Percentiles rank a stretch among this genome's conserved stretches.
These are phyloP conservation scores for Amanita subjunquillea DNA, from an alignment of 768 basidiomycete species.

Conservation along the genomic window DNA sequence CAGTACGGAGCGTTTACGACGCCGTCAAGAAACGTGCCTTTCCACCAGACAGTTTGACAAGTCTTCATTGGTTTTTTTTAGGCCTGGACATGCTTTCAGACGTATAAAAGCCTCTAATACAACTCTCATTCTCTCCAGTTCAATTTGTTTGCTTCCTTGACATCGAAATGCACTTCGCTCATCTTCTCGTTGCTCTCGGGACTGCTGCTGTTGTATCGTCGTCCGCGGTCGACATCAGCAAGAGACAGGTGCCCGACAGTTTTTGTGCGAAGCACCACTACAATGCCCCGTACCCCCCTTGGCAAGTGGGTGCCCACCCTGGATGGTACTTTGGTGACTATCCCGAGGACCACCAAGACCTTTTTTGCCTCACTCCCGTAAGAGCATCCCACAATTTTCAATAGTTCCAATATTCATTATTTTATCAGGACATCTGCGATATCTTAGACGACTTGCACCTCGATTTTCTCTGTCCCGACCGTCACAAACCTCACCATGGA, in stretches of 20 bases:
- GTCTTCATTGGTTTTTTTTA: neutral
- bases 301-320: constrained; percentile 17
- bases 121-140: neutral
- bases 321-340: constrained; percentile 29
- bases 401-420: neutral
- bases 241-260: neutral
- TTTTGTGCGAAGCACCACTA: constrained; percentile 17
- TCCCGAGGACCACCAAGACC: constrained; percentile 12
- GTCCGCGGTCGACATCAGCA: neutral
- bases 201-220: neutral
- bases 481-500: constrained; percentile 13
- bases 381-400: neutral
- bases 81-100: neutral
- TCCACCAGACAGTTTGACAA: neutral
- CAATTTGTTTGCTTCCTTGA: neutral
- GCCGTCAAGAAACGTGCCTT: too few species aligned
- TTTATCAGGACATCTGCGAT: constrained; percentile 25
- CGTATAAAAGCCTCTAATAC: neutral
- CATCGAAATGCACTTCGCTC: neutral
- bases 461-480: constrained; percentile 26
- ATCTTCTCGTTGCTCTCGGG: neutral
- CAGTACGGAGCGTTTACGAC: too few species aligned
- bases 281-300: constrained; percentile 24
- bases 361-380: constrained; percentile 13
- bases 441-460: constrained; percentile 24